Percentiles rank a stretch among this genome's conserved stretches.
These are phyloP conservation scores for Daphne laureola DNA, from an alignment of 441 rosid genomes.

Conservation along the genomic window DNA sequence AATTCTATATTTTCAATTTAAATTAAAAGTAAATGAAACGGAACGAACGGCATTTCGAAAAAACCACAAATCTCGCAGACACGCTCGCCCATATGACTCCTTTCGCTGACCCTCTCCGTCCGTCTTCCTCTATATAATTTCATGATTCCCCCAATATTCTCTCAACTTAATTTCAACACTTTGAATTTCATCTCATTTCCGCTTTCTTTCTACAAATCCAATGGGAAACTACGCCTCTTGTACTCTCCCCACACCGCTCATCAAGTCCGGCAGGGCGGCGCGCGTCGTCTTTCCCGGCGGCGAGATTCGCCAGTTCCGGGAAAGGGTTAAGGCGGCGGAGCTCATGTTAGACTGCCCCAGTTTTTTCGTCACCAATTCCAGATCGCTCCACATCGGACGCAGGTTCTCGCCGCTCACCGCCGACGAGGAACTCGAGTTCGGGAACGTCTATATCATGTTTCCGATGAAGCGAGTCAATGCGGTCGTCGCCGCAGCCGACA, in stretches of 20 bases:
- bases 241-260: conserved; percentile 29
- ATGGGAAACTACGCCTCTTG: conserved; percentile 65
- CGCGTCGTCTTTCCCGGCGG: conserved; percentile 52
- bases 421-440: conserved; percentile 53
- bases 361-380: conserved; percentile 35
- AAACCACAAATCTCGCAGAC: too few relatives aligned
- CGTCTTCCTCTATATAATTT: neutral
- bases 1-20: too few relatives aligned
- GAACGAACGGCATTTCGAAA: too few relatives aligned
- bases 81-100: too few relatives aligned
- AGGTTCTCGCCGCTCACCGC: conserved; percentile 50
- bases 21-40: too few relatives aligned
- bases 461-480: conserved; percentile 45
- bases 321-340: conserved; percentile 45
- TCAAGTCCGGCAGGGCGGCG: conserved; percentile 26
- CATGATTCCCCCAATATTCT: neutral
- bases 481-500: conserved; percentile 34
- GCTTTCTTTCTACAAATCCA: neutral
- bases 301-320: conserved; percentile 38
- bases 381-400: conserved; percentile 46
- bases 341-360: conserved; percentile 58
- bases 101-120: neutral
- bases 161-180: neutral
- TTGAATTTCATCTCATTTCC: too few relatives aligned
- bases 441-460: conserved; percentile 46